Conservation (phyloP, 148 eudicot species). For the Euryodendron excelsum region DNA sequence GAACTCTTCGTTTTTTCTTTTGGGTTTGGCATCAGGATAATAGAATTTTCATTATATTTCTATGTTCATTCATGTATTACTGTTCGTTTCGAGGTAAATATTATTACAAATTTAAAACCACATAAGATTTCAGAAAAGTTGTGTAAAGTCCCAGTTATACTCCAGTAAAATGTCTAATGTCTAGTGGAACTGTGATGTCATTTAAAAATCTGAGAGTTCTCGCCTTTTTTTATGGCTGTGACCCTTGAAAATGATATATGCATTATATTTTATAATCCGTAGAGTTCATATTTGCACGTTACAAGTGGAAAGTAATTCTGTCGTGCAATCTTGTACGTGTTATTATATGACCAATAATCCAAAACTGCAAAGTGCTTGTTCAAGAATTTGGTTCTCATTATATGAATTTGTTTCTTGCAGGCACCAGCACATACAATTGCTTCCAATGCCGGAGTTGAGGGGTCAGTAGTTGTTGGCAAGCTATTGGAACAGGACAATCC, state of each 20-base stretch:
- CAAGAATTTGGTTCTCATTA: background rate
- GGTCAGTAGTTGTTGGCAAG: constrained; percentile 88
- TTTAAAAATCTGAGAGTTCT: background rate
- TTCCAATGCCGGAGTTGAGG: constrained; percentile 89
- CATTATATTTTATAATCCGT: background rate
- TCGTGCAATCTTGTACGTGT: background rate
- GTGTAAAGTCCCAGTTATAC: background rate
- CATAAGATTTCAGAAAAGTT: background rate
- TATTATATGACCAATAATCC: background rate
- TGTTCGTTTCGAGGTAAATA: background rate
- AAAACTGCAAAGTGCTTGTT: background rate
- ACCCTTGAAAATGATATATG: background rate
- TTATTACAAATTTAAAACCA: background rate
- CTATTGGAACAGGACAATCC: constrained; percentile 79
- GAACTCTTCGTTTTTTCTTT: background rate
- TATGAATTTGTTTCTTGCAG: constrained; percentile 33
- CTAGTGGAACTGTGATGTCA: background rate
- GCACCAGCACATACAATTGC: constrained; percentile 85
- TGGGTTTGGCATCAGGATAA: background rate
- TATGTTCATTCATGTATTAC: background rate
- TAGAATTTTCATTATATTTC: background rate
- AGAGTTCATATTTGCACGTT: background rate
- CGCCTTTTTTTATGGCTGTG: background rate
- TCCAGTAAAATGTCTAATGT: too few relatives aligned
- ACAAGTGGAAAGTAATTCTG: background rate